These are phyloP conservation scores for Nyssa sinensis DNA, from an alignment of 148 eudicot species.

Conservation along the genomic window DNA sequence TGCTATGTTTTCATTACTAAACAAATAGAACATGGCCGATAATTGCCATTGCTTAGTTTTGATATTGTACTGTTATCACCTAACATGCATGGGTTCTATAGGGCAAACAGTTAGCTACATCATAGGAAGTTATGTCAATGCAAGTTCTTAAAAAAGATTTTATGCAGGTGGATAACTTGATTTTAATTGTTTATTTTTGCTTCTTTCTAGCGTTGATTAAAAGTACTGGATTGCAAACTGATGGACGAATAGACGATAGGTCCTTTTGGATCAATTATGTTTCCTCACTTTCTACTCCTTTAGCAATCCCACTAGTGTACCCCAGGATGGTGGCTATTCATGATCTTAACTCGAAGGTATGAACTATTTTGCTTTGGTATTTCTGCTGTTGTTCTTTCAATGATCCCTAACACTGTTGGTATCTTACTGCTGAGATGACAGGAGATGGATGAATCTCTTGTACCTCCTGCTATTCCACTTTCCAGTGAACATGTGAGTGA, in stretches of 20 bases:
- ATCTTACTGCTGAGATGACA: slow-evolving; percentile 24
- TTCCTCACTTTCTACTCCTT: slow-evolving; percentile 69
- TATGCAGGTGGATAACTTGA: neutral
- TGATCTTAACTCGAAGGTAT: slow-evolving; percentile 75
- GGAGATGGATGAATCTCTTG: slow-evolving; percentile 60
- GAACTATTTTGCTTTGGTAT: neutral
- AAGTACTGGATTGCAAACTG: slow-evolving; percentile 77
- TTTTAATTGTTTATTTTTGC: slow-evolving; percentile 3
- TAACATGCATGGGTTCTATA: neutral
- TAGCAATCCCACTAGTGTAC: slow-evolving; percentile 90
- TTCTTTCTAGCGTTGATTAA: slow-evolving; percentile 69
- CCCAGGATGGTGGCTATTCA: slow-evolving; percentile 89
- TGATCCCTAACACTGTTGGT: slow-evolving; percentile 10
- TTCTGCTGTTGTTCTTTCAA: neutral
- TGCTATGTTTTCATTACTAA: no score
- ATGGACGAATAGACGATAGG: slow-evolving; percentile 86
- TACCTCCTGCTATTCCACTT: slow-evolving; percentile 77
- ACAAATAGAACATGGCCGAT: no score
- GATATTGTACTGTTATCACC: neutral
- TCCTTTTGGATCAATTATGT: slow-evolving; percentile 84
- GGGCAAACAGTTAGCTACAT: neutral
- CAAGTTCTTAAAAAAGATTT: neutral
- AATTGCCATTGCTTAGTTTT: neutral
- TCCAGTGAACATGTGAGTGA: slow-evolving; percentile 85
- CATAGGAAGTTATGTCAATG: neutral